Base-by-base conservation (phyloP, 805 yeast genomes). In the Pichia californica region DNA sequence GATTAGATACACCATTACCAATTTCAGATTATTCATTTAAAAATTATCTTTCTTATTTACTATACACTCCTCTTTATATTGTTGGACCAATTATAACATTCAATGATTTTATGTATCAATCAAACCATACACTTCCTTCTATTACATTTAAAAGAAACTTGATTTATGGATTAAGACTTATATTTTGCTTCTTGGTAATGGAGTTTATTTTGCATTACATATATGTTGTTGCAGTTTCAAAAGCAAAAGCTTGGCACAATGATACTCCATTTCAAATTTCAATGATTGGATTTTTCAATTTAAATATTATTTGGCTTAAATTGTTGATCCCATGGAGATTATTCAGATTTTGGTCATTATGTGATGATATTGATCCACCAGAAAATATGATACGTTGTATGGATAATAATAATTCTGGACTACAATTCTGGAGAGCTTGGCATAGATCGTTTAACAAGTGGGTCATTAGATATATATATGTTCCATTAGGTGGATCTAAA, bases 391-490 rank as follows among this genome's bases (percentile, higher is more conserved):
- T 93, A 44, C 71, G 99, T 46, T 89, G 98, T 59, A 87, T 93
- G 79, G 85, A 88, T 60, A 88, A 93, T 63, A 93, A 93, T 64
- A 93, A 81, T 62, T 83, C 95, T 28, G 93, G 96, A 0, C 63
- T 87, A 48, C 88, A 93, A n/a, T 93, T 93, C 61, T 93, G 99
- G 99, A 75, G 98, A 58, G 95, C 96, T 4, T 93, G 99, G 99
- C 99, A 93, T 64, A 76, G 98, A 57, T 83, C 95, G 38, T 93
- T 71, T 67, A 89, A 91, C 64, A 76, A 83, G 52, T 93, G 96
- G 95, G 83, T 86, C 28, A 75, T 85, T 21, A 73, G 95, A 48
- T 93, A 93, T 62, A 75, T 93, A 32, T 93, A 93, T 55, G 73
- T 93, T 19, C 99, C 99, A 3, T 66, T 93, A 47, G 98, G 98